Evolutionary conservation across 257 asterid species (phyloP).

Genomic region (Ballota nigra): DNA sequence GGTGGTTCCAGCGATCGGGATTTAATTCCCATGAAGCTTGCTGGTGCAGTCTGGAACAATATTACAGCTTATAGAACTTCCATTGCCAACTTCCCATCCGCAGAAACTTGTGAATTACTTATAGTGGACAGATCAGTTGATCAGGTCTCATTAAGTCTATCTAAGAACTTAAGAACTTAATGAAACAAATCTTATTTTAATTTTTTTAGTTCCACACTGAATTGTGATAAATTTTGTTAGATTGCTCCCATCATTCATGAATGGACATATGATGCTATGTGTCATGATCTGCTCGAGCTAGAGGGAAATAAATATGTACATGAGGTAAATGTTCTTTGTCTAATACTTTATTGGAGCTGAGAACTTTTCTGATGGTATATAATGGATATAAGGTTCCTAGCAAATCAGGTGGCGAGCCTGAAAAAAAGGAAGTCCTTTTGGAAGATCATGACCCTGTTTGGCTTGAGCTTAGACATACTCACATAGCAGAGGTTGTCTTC

Average conservation of each 20-base stretch:
- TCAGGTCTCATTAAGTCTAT: conserved; percentile 49
- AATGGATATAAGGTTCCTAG: conserved; percentile 61
- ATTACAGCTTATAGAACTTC: conserved; percentile 62
- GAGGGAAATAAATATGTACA: conserved; percentile 83
- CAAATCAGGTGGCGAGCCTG: conserved; percentile 82
- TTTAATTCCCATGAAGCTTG: conserved; percentile 74
- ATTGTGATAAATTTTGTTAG: conserved; percentile 33
- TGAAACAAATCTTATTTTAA: not conserved
- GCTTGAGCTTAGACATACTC: conserved; percentile 92
- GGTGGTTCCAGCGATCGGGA: conserved; percentile 50
- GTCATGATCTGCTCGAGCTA: conserved; percentile 91
- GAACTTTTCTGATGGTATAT: conserved; percentile 29
- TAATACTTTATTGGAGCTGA: conserved; percentile 17
- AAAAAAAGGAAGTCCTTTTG: conserved; percentile 78
- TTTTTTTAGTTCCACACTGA: not conserved
- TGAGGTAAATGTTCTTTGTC: conserved; percentile 57
- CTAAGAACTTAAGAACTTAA: not conserved
- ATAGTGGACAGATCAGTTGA: conserved; percentile 92
- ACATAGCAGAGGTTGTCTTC: conserved; percentile 82
- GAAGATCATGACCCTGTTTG: conserved; percentile 94
- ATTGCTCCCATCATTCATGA: conserved; percentile 97
- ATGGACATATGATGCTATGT: conserved; percentile 99
- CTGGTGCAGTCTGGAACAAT: conserved; percentile 68
- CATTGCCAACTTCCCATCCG: conserved; percentile 75
- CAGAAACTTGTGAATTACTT: conserved; percentile 90